A percentile compares a stretch with the other conserved stretches of the same genome.
phyloP scores from a whole-genome alignment of 257 asterid species.

The Misopates orontium region DNA sequence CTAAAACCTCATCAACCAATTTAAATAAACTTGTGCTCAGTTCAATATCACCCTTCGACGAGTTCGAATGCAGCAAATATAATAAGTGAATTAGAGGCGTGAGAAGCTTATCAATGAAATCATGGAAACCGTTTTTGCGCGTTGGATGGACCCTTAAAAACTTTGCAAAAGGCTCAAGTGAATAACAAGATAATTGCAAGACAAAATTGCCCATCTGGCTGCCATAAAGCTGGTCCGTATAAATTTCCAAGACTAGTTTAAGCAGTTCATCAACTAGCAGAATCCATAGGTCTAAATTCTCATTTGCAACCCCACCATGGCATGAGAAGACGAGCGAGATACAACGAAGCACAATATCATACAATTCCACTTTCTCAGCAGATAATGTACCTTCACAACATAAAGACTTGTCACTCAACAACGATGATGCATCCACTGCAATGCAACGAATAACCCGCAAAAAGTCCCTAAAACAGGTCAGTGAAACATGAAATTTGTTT shows the following conservation, averaged over 20 bases:
- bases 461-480: constrained; percentile 62
- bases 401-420: constrained; percentile 23
- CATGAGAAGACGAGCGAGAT: constrained; percentile 59
- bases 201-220: constrained; percentile 45
- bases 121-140: constrained; percentile 66
- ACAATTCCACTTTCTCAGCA: constrained; percentile 42
- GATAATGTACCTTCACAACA: constrained; percentile 30
- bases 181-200: constrained; percentile 48
- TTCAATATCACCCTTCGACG: constrained; percentile 36
- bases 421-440: constrained; percentile 44
- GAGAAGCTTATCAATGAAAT: constrained; percentile 76
- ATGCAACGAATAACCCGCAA: constrained; percentile 61
- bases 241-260: constrained; percentile 46
- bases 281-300: constrained; percentile 73
- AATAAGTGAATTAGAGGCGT: constrained; percentile 63
- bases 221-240: constrained; percentile 43
- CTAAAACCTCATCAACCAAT: constrained; percentile 67
- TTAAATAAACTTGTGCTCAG: constrained; percentile 43
- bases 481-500: constrained; percentile 41
- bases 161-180: constrained; percentile 76
- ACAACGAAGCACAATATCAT: constrained; percentile 55
- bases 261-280: constrained; percentile 47
- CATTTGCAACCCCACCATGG: constrained; percentile 75
- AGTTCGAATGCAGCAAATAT: constrained; percentile 43
- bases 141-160: constrained; percentile 77